Evolutionary conservation across 2,329 filamentous ascomycete genomes (phyloP), one percentile per base, ranked within the genome.

Genomic region (Xylaria sp.): DNA sequence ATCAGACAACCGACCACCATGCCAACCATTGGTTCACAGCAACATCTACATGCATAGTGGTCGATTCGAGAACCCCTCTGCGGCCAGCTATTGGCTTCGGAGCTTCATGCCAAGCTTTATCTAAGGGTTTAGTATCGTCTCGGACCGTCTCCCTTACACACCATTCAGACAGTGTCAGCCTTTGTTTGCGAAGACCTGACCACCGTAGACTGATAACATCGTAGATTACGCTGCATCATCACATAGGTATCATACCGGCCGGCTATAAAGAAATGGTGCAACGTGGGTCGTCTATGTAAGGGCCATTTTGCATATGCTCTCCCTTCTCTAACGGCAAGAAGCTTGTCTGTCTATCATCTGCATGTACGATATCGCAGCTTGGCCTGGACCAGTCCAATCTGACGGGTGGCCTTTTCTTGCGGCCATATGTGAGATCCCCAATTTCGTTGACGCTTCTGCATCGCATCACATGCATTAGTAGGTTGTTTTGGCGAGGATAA

Each of bases 361-460:
- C 66, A 68, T 65, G 66, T 65, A 57, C 54, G 45, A 42, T n/a
- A 47, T 55, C 54, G 12, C 54, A 62, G 42, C 63, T 66, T 61
- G 27, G 58, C 50, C 36, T 54, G 47, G 42, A 48, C 65, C 47
- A 65, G 45, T 57, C 66, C 64, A 53, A 53, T 57, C 48, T 19
- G 54, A 68, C 65, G 57, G 59, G 67, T 55, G 74, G 70, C 73
- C 75, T 50, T 39, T 73, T 70, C 73, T 47, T 76, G 74, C 73
- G 69, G 61, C 75, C 75, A 61, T 53, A 70, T 75, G 69, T 55
- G 56, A 68, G 61, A 54, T 70, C 21, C 17, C 56, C 30, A 30
- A 42, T 21, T 24, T 50, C 36, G 48, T 45, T 48, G 57, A 30
- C 21, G 54, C 47, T 58, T 63, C 53, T 61, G 54, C 51, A 69